Evolutionary conservation across 495 filamentous ascomycete species (phyloP).

Genomic region (Aspergillus ostianus): DNA sequence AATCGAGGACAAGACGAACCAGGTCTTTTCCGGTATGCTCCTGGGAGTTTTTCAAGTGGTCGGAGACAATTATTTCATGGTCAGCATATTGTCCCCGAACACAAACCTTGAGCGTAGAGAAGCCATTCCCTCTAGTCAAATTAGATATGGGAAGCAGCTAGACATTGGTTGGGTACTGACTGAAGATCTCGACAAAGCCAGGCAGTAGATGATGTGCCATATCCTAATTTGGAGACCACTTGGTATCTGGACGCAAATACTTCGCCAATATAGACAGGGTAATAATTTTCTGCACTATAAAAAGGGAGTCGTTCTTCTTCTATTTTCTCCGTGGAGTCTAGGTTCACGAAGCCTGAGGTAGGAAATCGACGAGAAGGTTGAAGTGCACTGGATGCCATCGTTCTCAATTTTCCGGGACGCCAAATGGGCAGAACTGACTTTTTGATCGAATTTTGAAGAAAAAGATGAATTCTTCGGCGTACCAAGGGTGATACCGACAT

Average conservation of each 20-base stretch:
- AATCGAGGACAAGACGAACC: conserved; percentile 35
- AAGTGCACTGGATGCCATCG: conserved; percentile 8
- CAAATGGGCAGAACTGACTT: background rate
- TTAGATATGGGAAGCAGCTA: conserved; percentile 4
- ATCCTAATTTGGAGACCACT: conserved; percentile 51
- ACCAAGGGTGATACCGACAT: no score
- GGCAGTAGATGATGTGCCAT: conserved; percentile 47
- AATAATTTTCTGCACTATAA: conserved; percentile 40
- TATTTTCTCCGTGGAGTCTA: conserved; percentile 18
- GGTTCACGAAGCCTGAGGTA: conserved; percentile 14
- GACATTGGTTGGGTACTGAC: conserved; percentile 21
- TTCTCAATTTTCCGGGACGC: background rate
- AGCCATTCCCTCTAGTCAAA: conserved; percentile 21
- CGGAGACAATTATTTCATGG: conserved; percentile 27
- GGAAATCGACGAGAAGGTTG: conserved; percentile 11
- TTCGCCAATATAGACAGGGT: conserved; percentile 47
- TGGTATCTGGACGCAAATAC: conserved; percentile 44
- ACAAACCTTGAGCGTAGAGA: conserved; percentile 37
- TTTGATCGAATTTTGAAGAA: background rate
- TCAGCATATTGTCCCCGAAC: conserved; percentile 19
- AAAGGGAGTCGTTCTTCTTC: conserved; percentile 43
- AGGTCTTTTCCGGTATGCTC: conserved; percentile 27
- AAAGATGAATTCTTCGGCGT: no score
- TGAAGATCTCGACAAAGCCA: conserved; percentile 48
- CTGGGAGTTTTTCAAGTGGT: conserved; percentile 27